Evolutionary conservation across 1,139 yeast genomes (phyloP), one percentile per base, ranked within the genome.

Genomic region (Nakaseomyces sp.): DNA sequence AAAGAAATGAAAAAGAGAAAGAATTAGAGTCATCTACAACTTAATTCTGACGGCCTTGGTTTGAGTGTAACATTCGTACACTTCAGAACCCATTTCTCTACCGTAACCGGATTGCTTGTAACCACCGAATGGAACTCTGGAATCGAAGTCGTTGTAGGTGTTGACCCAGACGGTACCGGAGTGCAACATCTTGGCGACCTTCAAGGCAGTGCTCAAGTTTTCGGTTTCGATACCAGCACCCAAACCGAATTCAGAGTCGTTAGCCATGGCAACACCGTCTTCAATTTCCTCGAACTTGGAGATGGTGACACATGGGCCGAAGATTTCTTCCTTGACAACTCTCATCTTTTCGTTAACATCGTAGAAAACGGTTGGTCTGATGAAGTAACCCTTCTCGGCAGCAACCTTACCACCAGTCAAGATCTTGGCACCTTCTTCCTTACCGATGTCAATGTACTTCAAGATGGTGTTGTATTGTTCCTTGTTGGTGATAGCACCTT

Each of bases 101-200:
- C 89, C 89, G 64, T 80, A 74, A 61, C 89, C 89, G 49, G 84
- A 77, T 67, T 79, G 79, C 62, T 79, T 79, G 71, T 68, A 79
- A 54, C 89, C 89, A 62, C 89, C 89, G 60, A 81, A 81, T 65
- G 89, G 88, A 61, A 80, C 82, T 64, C 73, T 70, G 47, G 72
- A 74, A 64, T 81, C 77, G 72, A 81, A 79, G 60, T 80, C 87
- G 60, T 81, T 81, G 68, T 80, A 81, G 47, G 86, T 70, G 53
- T 86, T 86, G 60, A 80, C 73, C 88, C 88, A 81, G 53, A 81
- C 74, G 45, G 86, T 77, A 66, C 89, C 89, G 43, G 87, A 77
- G 57, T 75, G 75, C 50, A 81, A 63, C 65, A 72, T 70, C 64
- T 74, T 74, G 43, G 88, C 69, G 49, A 81, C 83, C 45, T 69